Percentiles rank a stretch among this genome's conserved stretches.
Evolutionary conservation across 1,139 yeast genomes (phyloP).

Genomic region (Scheffersomyces insectosa): DNA sequence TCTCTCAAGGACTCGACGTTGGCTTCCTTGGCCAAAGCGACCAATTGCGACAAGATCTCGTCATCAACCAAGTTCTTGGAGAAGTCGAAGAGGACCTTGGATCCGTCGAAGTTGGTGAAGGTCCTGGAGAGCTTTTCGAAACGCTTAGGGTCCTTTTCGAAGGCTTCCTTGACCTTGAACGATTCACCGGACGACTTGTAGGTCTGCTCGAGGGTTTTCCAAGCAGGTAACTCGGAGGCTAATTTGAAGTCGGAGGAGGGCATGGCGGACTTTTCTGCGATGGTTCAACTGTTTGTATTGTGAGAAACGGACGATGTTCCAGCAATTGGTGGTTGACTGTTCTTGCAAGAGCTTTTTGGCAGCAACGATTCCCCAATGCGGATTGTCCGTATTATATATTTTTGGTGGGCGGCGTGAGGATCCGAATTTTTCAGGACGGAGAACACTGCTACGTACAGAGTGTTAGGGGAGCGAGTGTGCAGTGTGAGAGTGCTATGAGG

Average conservation of each 20-base stretch:
- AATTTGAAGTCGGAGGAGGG: constrained; percentile 55
- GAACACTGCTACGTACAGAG: no score
- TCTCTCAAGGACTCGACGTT: constrained; percentile 85
- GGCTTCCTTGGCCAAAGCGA: constrained; percentile 87
- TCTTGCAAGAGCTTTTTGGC: no score
- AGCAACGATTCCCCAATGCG: no score
- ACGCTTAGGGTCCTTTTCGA: constrained; percentile 70
- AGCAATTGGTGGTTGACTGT: no score
- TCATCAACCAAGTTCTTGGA: constrained; percentile 92
- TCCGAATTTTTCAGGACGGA: no score
- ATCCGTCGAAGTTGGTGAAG: constrained; percentile 80
- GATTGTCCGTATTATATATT: no score
- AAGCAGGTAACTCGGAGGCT: constrained; percentile 78
- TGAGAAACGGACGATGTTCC: no score
- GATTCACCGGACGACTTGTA: constrained; percentile 67
- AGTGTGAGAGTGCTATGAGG: no score
- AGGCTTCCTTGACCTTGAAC: constrained; percentile 76
- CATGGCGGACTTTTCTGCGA: constrained; percentile 16
- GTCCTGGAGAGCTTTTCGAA: constrained; percentile 74
- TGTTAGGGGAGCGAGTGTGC: no score
- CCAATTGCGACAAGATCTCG: constrained; percentile 65
- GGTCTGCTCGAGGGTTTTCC: constrained; percentile 73
- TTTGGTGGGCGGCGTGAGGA: no score
- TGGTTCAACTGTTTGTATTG: no score
- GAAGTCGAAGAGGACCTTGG: constrained; percentile 88